Conservation (phyloP, 306 rosid species). For the Oemleria cerasiformis region DNA sequence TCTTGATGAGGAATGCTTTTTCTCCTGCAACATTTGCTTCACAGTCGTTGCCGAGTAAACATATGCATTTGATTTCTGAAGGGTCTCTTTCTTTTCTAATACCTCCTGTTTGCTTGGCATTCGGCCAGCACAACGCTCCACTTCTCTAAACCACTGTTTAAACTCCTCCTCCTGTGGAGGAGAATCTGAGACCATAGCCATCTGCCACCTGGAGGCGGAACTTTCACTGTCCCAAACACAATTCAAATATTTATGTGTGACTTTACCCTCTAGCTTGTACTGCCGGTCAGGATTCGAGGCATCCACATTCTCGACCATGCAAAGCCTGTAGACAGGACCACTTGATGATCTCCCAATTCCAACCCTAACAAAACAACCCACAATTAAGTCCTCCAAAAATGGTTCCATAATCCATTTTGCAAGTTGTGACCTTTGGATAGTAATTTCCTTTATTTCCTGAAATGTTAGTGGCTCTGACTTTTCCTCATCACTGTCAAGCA, state of each 20-base stretch:
- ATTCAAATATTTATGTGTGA: slow-evolving; percentile 49
- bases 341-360: slow-evolving; percentile 46
- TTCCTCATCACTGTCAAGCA: slow-evolving; percentile 45
- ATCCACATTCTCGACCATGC: slow-evolving; percentile 52
- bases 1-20: slow-evolving; percentile 38
- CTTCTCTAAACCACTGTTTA: slow-evolving; percentile 47
- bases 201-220: slow-evolving; percentile 49
- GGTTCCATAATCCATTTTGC: slow-evolving; percentile 66
- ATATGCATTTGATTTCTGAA: slow-evolving; percentile 41
- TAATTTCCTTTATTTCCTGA: slow-evolving; percentile 49
- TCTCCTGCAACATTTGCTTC: slow-evolving; percentile 65
- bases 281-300: slow-evolving; percentile 26
- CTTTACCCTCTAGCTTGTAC: slow-evolving; percentile 52
- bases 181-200: slow-evolving; percentile 59
- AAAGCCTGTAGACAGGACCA: slow-evolving; percentile 57
- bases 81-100: slow-evolving; percentile 47
- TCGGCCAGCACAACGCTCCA: slow-evolving; percentile 43
- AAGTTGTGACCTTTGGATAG: slow-evolving; percentile 57
- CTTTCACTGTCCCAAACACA: slow-evolving; percentile 61
- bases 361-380: slow-evolving; percentile 65
- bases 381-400: slow-evolving; percentile 58
- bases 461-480: slow-evolving; percentile 42
- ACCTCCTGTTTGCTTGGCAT: slow-evolving; percentile 44
- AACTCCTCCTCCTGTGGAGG: slow-evolving; percentile 51
- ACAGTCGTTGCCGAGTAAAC: slow-evolving; percentile 57